A percentile compares a stretch with the other conserved stretches of the same genome.
Conservation (phyloP, 176 grass and related monocot genomes). For the Urochloa ruziziensis region DNA sequence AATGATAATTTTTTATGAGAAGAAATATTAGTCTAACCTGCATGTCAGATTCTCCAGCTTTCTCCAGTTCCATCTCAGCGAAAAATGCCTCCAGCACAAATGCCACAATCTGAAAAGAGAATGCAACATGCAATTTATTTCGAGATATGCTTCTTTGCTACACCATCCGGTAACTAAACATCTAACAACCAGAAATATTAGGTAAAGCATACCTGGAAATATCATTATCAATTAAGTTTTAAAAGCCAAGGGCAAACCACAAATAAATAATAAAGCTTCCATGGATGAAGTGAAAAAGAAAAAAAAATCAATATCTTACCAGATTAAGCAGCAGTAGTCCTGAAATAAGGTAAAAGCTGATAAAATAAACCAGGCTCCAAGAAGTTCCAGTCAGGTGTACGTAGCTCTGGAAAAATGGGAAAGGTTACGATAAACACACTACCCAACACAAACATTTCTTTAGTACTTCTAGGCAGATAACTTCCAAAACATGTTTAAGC, state of each 20-base stretch:
- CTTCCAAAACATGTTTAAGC: not conserved
- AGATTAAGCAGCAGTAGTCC: slow-evolving; percentile 91
- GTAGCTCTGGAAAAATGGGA: slow-evolving; percentile 75
- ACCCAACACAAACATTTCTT: slow-evolving; percentile 17
- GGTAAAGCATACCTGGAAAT: not conserved
- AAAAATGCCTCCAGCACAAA: slow-evolving; percentile 99
- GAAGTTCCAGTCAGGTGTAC: slow-evolving; percentile 76
- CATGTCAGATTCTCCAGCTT: slow-evolving; percentile 36
- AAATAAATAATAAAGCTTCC: not conserved
- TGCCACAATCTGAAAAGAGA: slow-evolving; percentile 79
- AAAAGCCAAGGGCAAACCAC: not conserved
- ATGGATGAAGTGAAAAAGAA: not conserved
- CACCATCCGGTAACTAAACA: slow-evolving; percentile 20
- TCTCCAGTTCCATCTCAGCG: slow-evolving; percentile 97
- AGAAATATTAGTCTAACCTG: slow-evolving; percentile 44
- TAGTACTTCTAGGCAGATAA: slow-evolving; percentile 9
- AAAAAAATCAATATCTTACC: slow-evolving; percentile 48
- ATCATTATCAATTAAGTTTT: not conserved
- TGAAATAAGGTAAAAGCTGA: slow-evolving; percentile 96
- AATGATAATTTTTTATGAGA: not conserved
- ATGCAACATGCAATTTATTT: not conserved
- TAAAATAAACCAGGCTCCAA: slow-evolving; percentile 89
- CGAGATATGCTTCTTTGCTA: not conserved
- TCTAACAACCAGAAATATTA: slow-evolving; percentile 30
- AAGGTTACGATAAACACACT: slow-evolving; percentile 19